Evolutionary conservation across 1,284 basidiomycete genomes (phyloP), one percentile per base, ranked within the genome.

Genomic region (Papiliotrema nemorosa): DNA sequence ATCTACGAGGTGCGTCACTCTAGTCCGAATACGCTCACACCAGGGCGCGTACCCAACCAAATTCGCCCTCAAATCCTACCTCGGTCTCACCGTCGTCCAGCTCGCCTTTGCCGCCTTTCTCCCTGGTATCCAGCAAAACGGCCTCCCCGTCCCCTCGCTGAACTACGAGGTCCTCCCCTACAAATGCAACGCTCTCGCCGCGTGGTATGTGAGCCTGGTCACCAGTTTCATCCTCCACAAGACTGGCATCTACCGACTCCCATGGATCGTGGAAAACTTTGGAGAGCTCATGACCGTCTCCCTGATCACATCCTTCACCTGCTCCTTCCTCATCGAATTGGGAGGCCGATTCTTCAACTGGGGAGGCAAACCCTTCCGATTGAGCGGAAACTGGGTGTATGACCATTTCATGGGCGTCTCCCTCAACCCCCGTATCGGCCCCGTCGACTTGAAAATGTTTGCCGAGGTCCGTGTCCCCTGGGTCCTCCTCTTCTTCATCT

Each of bases 361-460:
- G 39, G 88, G 85, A n/a, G 86, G 86, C 3, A 84, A 85, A 61
- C 82, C 86, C 56, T 85, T 93, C 44, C 82, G 94, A 59, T 94
- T 97, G 88, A 91, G 88, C 16, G 92, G 91, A 47, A 94, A 85
- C 77, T 83, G 88, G 75, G 81, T 93, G 60, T 99, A 96, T 71
- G 92, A 96, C 66, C 86, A 91, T 58, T 94, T 91, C 77, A 97
- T 97, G 92, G 96, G 96, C 42, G 91, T 92, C 34, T 82, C 81
- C 48, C 80, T 99, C 58, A 98, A 97, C 78, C 96, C 96, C 13
- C 84, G 94, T 53, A 82, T 98, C 58, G 91, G 92, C n/a, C 79
- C 81, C 31, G 82, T 98, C 62, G 94, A 97, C 76, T 78, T 98
- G 68, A 98, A 98, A 79, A 97, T 99, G 93, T 98, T 93, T 84